Base-by-base conservation (phyloP, 352 stramenopile genomes). In the Globisporangium polare region DNA sequence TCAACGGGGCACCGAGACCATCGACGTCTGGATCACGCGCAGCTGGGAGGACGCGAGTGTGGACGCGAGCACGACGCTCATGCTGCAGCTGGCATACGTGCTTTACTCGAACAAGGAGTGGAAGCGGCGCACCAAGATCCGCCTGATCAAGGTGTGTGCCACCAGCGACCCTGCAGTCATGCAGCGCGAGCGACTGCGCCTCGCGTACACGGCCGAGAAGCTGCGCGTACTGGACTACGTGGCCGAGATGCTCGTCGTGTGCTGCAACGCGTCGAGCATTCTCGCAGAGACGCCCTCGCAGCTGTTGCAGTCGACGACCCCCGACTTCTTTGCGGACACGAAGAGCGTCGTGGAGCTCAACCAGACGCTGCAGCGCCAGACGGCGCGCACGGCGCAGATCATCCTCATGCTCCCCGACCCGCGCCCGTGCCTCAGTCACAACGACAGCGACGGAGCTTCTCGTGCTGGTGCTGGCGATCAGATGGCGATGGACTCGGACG, bases 1-100 rank as follows among this genome's bases (percentile, higher is more conserved):
- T 35, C 53, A 67, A 39, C 60, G 58, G 6, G 60, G 37, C 26
- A 50, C 52, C 20, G 65, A 75, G 53, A 84, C 75, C 2, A 80
- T 90, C 45, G 78, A 88, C 42, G 74, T 89, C 15, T 90, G 80
- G 80, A 73, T 85, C 24, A 75, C 75, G 5, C 57, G 54, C 10
- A 57, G 63, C n/a, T 74, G 63, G 63, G 71, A 74, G 8, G 57
- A 70, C 10, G 60, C 62, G 5, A 69, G 57, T 17, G 67, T 78
- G 2, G 59, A 76, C 24, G 66, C 72, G 18, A 73, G 58, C 31
- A 63, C 68, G 5, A 73, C 75, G 18, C 57, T 88, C 20, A 80
- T 88, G 69, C 58, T 80, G 47, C 72, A 80, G 49, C 64, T 80
- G 8, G 67, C 72, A 13, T 75, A 80, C 33, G 72, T 80, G n/a